Evolutionary conservation across 2,329 filamentous ascomycete species (phyloP).

Genomic region (Alternaria metachromatica): DNA sequence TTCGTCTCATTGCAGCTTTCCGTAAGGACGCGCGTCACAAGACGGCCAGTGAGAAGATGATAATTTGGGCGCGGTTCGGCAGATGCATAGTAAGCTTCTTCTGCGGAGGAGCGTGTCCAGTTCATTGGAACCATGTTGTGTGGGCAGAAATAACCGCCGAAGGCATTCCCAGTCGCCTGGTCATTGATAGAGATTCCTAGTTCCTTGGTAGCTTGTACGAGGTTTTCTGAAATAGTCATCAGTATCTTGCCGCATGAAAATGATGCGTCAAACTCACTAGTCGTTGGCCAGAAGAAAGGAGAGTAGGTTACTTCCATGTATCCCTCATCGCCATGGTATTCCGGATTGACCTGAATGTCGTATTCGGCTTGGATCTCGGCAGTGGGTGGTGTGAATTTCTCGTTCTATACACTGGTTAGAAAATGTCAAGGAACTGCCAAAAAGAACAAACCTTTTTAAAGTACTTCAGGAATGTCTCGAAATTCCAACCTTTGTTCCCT

Average conservation of each 20-base stretch:
- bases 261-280: constrained; percentile 16
- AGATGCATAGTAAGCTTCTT: constrained; percentile 29
- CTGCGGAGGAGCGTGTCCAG: constrained; percentile 25
- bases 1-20: constrained; percentile 4
- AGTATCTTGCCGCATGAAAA: background rate
- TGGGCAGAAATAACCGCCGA: constrained; percentile 29
- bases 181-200: constrained; percentile 25
- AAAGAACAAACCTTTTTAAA: constrained; percentile 28
- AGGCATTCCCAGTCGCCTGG: constrained; percentile 27
- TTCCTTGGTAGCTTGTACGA: constrained; percentile 24
- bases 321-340: constrained; percentile 22
- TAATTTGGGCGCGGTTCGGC: constrained; percentile 25
- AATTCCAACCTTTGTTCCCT: constrained; percentile 37
- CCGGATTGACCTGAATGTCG: constrained; percentile 21
- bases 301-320: constrained; percentile 28
- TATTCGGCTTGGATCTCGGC: constrained; percentile 26
- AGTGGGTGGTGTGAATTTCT: constrained; percentile 27
- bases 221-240: constrained; percentile 17
- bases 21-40: constrained; percentile 23
- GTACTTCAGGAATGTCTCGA: constrained; percentile 33
- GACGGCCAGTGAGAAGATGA: constrained; percentile 25
- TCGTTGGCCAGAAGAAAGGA: constrained; percentile 29
- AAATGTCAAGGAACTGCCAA: background rate
- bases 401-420: constrained; percentile 22
- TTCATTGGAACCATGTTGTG: constrained; percentile 24